Evolutionary conservation across 2,329 filamentous ascomycete genomes (phyloP), one percentile per base, ranked within the genome.

Genomic region (Penicillium sp.): DNA sequence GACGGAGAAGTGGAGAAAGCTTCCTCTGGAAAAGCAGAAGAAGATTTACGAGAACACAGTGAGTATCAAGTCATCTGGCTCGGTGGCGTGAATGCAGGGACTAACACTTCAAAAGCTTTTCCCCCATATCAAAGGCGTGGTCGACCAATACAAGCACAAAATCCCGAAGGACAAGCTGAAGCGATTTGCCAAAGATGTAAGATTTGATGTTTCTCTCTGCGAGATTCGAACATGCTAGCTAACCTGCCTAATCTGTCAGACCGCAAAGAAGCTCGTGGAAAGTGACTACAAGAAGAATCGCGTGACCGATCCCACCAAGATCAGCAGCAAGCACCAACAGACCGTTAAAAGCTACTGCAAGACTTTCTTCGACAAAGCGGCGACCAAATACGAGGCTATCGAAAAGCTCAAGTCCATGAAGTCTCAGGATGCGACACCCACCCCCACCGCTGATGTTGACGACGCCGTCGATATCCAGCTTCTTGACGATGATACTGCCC

Each of bases 31-130:
- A 61, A 97, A 97, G 75, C 90, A 94, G 74, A 95, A 92, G 83
- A 96, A 91, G 77, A 81, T 96, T 2, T 97, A 97, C 66, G 92
- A 97, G 72, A 92, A 92, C 68, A 96, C 92, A 48, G 91, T 95
- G 81, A 72, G 89, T 78, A 13, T 27, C 21, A 6, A 8, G 4
- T 14, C 36, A 18, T 8, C 8, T 27, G 24, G 24, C 1, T 9
- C n/a, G 21, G 32, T 9, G 14, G 18, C 2, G 42, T 18, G 38
- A 16, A 34, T 38, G 5, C n/a, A 27, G 9, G 2, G 16, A 45
- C 59, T 63, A 50, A 64, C 56, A 67, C 24, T 24, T 11, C 13
- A 5, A 61, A 14, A 94, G 91, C 80, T 97, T 6, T 90, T 88
- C 67, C 91, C 91, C 5, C 86, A 91, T 53, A 87, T 97, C 63